Base-by-base conservation (phyloP, 352 stramenopile genomes). In the Pythium graminicola region DNA sequence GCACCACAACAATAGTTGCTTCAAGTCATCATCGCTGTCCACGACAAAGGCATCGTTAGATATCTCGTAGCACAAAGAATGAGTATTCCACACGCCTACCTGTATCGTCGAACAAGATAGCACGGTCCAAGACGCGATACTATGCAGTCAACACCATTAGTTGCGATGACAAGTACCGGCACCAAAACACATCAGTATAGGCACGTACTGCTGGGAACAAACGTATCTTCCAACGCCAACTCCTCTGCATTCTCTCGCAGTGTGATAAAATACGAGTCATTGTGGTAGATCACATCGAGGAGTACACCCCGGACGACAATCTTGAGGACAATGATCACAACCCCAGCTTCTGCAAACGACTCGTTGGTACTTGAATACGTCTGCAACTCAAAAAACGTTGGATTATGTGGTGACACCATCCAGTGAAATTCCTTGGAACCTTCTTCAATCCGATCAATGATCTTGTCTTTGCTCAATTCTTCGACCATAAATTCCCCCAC, bases 371-470 rank as follows among this genome's bases (percentile, higher is more conserved):
- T 46, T 1, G 57, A 59, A 26, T 77, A 63, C 0, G 76, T 85
- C 51, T 87, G 70, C 31, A 87, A 46, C 56, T 87, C 76, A 26
- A 85, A 87, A 43, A 85, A 87, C 7, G 70, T 80, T 8, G 73
- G 66, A 9, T 75, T 79, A 14, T 67, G 42, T 0, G 56, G 41
- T 24, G 67, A 66, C 13, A 66, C 57, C 27, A 85, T 70, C 76
- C 76, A 87, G 23, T 76, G 70, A 7, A 85, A 62, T 49, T 81
- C 72, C 16, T 40, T 54, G 1, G 72, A 31, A 13, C 59, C 73
- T 26, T 71, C 57, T 13, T 78, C 67, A 14, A 87, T 72, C 31
- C 72, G 71, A n/a, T 57, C 47, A 4, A 70, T 64, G 7, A 73
- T 67, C 38, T 76, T 82, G 17, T 73, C 65, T 43, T 85, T 87